Evolutionary conservation across 768 basidiomycete species (phyloP), one percentile per base, ranked within the genome.

Genomic region (Asterophora lycoperdoides): DNA sequence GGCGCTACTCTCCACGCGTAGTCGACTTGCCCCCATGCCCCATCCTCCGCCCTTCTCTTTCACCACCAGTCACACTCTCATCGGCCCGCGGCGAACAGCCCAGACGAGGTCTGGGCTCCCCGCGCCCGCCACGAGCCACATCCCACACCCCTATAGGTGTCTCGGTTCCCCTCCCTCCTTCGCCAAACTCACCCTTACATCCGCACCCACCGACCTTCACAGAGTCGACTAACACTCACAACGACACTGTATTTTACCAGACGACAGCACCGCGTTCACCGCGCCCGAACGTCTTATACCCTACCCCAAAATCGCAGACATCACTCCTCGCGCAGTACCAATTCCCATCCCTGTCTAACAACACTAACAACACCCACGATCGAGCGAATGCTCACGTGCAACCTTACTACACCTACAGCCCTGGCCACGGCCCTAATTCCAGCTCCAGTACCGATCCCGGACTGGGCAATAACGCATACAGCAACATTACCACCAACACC

Each of bases 191-290:
- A 50, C 64, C 74, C 17, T 56, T 62, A 49, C 64, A 66, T 29
- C 60, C 14, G 51, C 64, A 66, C 10, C 36, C 45, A 18, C 64
- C 47, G 64, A 62, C 30, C 54, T 66, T 60, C 60, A 57, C 69
- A 49, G 76, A 77, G 23, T 3, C 23, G 23, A 23, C 23, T 23
- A 23, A 61, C 59, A 75, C 57, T 69, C 76, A 55, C 23, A 23
- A 23, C 30, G 9, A 32, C 30, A 82, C 78, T 77, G 80, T 85
- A 77, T 84, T 72, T 69, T 85, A 84, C 63, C 79, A 85, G 69
- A 83, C 82, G 23, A 71, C 75, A 47, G 68, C 58, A 48, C 71
- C 76, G 46, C 66, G 74, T 54, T 74, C 76, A 1, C 74, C 77
- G 42, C 71, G 72, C 53, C 68, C 75, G 30, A 68, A 68, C 54